phyloP scores from a whole-genome alignment of 805 yeast genomes.

The Starmerella tilneyi region DNA sequence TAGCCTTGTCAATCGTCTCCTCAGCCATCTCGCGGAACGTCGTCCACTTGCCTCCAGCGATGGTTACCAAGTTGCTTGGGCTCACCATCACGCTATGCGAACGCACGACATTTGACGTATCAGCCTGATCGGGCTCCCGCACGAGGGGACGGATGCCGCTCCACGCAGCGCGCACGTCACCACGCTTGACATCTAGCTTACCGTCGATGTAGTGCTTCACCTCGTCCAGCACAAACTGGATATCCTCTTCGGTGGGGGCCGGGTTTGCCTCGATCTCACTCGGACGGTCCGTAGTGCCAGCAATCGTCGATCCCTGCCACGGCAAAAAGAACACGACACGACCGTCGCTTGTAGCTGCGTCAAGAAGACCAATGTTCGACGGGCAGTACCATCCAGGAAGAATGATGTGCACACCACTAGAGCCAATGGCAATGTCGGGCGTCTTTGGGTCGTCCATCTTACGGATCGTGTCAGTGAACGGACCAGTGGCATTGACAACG shows the following conservation, averaged over 20 bases:
- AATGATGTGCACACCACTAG: slow-evolving; percentile 86
- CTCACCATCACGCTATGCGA: slow-evolving; percentile 71
- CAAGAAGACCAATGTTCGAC: slow-evolving; percentile 73
- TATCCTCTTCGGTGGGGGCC: slow-evolving; percentile 77
- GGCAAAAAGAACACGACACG: slow-evolving; percentile 95
- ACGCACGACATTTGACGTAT: slow-evolving; percentile 85
- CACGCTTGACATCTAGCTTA: slow-evolving; percentile 77
- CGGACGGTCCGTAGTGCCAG: slow-evolving; percentile 94
- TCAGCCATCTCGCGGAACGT: slow-evolving; percentile 97
- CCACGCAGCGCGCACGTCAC: slow-evolving; percentile 92
- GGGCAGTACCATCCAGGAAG: slow-evolving; percentile 91
- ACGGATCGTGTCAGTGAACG: slow-evolving; percentile 72
- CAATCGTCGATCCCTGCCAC: slow-evolving; percentile 94
- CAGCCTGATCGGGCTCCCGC: slow-evolving; percentile 50
- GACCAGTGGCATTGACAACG: slow-evolving; percentile 90
- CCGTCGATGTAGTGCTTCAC: slow-evolving; percentile 68
- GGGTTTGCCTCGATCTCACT: slow-evolving; percentile 41
- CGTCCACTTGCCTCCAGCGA: slow-evolving; percentile 97
- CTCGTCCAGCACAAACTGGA: slow-evolving; percentile 75
- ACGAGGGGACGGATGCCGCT: slow-evolving; percentile 93
- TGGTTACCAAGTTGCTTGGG: slow-evolving; percentile 68
- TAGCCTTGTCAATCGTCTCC: slow-evolving; percentile 72
- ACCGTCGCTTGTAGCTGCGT: slow-evolving; percentile 88
- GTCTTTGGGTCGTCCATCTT: slow-evolving; percentile 62
- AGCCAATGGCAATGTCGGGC: slow-evolving; percentile 79